Percentiles rank a stretch among this genome's conserved stretches.
These are phyloP conservation scores for Gossypium raimondii DNA, from an alignment of 345 rosid species.

Conservation along the genomic window DNA sequence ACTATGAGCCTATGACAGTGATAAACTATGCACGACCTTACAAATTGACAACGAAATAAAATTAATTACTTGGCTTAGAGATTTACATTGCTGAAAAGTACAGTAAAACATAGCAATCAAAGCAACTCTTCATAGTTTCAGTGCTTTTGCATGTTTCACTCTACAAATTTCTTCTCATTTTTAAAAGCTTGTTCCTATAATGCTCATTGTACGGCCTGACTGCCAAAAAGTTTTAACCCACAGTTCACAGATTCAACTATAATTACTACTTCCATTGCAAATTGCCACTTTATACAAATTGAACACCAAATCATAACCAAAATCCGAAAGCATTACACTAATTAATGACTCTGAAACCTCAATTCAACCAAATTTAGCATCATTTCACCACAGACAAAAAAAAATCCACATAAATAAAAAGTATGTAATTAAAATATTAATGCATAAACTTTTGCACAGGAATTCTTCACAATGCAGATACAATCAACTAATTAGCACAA, in stretches of 20 bases:
- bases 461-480: background rate
- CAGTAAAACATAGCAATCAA: background rate
- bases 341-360: background rate
- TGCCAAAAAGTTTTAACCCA: background rate
- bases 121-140: background rate
- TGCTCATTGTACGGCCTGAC: background rate
- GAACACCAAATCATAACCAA: background rate
- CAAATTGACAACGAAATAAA: background rate
- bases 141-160: background rate
- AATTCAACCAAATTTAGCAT: constrained; percentile 9
- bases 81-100: too few species aligned
- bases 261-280: background rate
- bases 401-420: background rate
- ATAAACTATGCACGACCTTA: too few species aligned
- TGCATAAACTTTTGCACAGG: background rate
- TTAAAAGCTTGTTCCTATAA: background rate
- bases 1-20: background rate
- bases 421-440: background rate
- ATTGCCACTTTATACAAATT: background rate
- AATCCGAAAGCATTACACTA: background rate
- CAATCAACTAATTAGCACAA: background rate
- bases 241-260: background rate
- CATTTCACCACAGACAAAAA: background rate
- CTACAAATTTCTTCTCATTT: background rate
- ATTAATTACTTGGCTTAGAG: background rate